Conservation (phyloP, 202 grass and related monocot species). For the Schoenoplectus triqueter region DNA sequence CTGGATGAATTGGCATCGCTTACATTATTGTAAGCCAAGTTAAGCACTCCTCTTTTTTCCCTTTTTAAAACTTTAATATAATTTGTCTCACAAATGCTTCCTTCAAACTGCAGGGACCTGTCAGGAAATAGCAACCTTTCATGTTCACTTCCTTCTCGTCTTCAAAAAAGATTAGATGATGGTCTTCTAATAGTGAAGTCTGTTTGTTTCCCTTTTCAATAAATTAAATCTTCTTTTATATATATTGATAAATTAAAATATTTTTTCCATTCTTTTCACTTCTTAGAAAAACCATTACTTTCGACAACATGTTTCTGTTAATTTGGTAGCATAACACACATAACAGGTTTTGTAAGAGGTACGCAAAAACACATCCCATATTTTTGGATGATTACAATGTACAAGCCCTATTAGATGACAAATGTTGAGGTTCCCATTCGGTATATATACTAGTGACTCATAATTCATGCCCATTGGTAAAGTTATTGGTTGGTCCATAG, state of each 20-base stretch:
- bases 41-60: neutral
- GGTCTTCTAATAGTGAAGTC: conserved; percentile 39
- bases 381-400: neutral
- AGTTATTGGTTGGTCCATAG: neutral
- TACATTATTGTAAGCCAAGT: conserved; percentile 50
- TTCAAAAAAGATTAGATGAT: conserved; percentile 35
- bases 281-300: neutral
- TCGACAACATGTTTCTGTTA: no score
- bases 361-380: neutral
- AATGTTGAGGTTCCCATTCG: no score
- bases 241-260: neutral
- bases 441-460: no score
- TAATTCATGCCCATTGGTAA: neutral
- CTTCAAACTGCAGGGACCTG: conserved; percentile 42
- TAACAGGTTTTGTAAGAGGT: neutral
- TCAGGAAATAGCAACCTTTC: conserved; percentile 42
- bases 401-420: no score
- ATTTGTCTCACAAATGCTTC: neutral
- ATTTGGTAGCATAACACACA: neutral
- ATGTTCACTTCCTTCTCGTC: conserved; percentile 38
- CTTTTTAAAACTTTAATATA: neutral
- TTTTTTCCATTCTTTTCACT: neutral
- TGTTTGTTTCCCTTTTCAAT: neutral
- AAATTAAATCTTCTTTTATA: neutral
- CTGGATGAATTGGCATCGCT: conserved; percentile 43